phyloP scores from a whole-genome alignment of 192 early-diverging fungal genomes.

The Umbelopsis ramanniana region DNA sequence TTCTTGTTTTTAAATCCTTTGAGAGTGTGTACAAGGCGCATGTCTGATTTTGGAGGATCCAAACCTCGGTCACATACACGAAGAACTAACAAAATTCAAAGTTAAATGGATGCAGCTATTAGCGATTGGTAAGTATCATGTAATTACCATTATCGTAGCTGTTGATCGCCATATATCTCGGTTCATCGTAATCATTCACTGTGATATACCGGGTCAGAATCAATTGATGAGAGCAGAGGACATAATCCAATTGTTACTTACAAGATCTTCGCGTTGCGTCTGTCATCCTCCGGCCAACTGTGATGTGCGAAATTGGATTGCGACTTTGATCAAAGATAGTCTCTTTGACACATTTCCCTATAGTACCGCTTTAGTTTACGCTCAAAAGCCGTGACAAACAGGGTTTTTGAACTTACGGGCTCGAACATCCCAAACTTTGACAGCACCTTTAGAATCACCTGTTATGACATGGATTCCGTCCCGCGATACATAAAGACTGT shows the following conservation, averaged over 20 bases:
- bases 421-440: slow-evolving; percentile 94
- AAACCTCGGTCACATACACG: slow-evolving; percentile 91
- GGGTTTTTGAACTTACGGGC: slow-evolving; percentile 49
- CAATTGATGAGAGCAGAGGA: background rate
- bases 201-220: background rate
- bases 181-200: slow-evolving; percentile 59
- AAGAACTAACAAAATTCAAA: slow-evolving; percentile 58
- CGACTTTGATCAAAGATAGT: slow-evolving; percentile 65
- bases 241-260: background rate
- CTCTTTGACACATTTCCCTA: slow-evolving; percentile 61
- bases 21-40: slow-evolving; percentile 77
- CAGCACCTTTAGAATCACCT: slow-evolving; percentile 82
- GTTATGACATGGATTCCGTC: slow-evolving; percentile 77
- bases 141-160: slow-evolving; percentile 89
- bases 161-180: slow-evolving; percentile 87
- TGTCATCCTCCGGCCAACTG: slow-evolving; percentile 53
- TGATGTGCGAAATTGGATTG: slow-evolving; percentile 81
- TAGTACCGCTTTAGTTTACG: background rate
- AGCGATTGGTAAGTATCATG: background rate
- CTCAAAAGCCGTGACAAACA: background rate
- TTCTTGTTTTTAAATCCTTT: slow-evolving; percentile 94
- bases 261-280: slow-evolving; percentile 43
- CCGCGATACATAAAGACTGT: slow-evolving; percentile 75
- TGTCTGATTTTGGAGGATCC: slow-evolving; percentile 69
- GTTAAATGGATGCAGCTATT: background rate